These are phyloP conservation scores for Baffinella frigidus DNA, from an alignment of 208 protist species.

Conservation along the genomic window DNA sequence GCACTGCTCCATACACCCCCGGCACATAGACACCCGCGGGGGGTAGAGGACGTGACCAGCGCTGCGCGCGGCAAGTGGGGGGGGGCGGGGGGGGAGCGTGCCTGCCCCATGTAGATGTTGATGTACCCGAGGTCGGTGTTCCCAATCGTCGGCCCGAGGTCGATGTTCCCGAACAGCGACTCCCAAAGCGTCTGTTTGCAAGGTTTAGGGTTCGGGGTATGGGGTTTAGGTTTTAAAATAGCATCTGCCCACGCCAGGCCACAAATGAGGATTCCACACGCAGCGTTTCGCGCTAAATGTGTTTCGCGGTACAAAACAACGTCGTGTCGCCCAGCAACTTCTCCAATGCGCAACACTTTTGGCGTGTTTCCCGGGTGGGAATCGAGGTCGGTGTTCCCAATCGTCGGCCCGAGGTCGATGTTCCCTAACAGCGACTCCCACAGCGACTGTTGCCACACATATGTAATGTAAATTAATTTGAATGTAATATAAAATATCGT, in stretches of 20 bases:
- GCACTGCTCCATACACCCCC: too few relatives aligned
- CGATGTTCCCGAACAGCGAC: background rate
- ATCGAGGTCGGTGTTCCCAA: background rate
- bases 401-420: background rate
- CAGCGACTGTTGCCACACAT: background rate
- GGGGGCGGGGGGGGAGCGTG: background rate
- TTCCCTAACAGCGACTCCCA: background rate
- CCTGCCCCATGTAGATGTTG: background rate
- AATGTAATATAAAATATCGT: too few relatives aligned
- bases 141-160: conserved; percentile 14
- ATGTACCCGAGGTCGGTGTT: conserved; percentile 29
- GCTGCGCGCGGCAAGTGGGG: background rate
- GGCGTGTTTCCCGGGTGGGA: too few relatives aligned
- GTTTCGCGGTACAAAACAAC: too few relatives aligned
- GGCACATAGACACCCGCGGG: background rate
- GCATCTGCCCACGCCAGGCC: background rate
- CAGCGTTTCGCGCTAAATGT: too few relatives aligned
- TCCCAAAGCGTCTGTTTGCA: background rate
- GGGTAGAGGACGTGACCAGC: background rate
- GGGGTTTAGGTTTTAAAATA: too few relatives aligned
- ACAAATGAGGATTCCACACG: too few relatives aligned
- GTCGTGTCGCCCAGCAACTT: too few relatives aligned
- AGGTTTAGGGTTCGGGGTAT: background rate
- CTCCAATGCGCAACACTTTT: too few relatives aligned
- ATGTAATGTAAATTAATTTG: too few relatives aligned